A percentile compares a stretch with the other conserved stretches of the same genome.
Conservation (phyloP, 495 filamentous ascomycete species). For the Immersiella caudata region DNA sequence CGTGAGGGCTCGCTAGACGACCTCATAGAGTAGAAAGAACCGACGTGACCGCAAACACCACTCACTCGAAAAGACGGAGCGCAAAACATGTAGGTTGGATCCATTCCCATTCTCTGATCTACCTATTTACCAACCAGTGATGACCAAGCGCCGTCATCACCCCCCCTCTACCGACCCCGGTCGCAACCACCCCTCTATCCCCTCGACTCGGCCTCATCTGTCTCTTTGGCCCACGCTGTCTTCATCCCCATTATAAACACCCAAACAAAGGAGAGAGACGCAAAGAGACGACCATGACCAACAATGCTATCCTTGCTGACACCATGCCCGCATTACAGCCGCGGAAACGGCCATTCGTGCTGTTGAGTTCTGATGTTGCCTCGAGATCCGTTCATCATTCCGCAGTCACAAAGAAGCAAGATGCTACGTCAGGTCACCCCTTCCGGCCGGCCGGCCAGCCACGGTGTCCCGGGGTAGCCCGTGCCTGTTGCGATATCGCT, state of each 20-base stretch:
- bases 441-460: slow-evolving; percentile 22
- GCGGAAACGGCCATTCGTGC: slow-evolving; percentile 11
- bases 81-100: neutral
- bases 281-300: slow-evolving; percentile 20
- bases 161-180: neutral
- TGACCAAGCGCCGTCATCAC: neutral
- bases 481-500: slow-evolving; percentile 30
- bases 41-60: no score
- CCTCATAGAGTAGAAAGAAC: no score
- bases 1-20: no score
- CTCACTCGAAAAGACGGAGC: no score
- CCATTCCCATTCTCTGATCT: slow-evolving; percentile 5
- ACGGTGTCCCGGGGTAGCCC: slow-evolving; percentile 3
- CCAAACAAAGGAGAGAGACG: slow-evolving; percentile 21
- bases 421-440: slow-evolving; percentile 12
- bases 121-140: slow-evolving; percentile 15
- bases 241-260: slow-evolving; percentile 23
- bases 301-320: slow-evolving; percentile 26
- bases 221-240: slow-evolving; percentile 2
- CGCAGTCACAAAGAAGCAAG: slow-evolving; percentile 20
- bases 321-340: slow-evolving; percentile 15
- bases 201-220: slow-evolving; percentile 1
- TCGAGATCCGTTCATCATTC: slow-evolving; percentile 27
- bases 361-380: slow-evolving; percentile 15
- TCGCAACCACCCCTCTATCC: neutral